phyloP scores from a whole-genome alignment of 805 yeast species.

The Kodamaea leandrae region DNA sequence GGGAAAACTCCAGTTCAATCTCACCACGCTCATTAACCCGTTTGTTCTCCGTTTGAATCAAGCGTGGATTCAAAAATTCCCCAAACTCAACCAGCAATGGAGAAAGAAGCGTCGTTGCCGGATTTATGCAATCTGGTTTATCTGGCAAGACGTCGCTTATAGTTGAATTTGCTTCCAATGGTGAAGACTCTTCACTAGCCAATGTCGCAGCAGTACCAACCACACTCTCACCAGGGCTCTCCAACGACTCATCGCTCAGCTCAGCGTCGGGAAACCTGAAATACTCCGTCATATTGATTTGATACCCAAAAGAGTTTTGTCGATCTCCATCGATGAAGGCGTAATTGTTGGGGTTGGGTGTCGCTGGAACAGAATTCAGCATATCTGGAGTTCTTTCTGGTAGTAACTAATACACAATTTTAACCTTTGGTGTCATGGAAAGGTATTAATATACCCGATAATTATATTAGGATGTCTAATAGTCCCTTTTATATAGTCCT shows the following conservation, averaged over 20 bases:
- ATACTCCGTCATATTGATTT: neutral
- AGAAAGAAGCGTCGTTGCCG: neutral
- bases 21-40: neutral
- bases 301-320: neutral
- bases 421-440: too few species aligned
- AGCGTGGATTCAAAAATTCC: neutral
- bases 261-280: constrained; percentile 1
- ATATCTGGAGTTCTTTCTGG: neutral
- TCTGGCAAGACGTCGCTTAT: too few species aligned
- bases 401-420: too few species aligned
- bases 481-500: too few species aligned
- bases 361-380: neutral
- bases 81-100: neutral
- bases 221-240: neutral
- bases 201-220: neutral
- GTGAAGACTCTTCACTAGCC: neutral
- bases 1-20: too few species aligned
- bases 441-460: too few species aligned
- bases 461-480: too few species aligned
- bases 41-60: neutral
- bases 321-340: neutral
- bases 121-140: too few species aligned
- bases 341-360: neutral
- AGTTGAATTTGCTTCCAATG: too few species aligned
- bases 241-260: neutral